Percentiles rank a stretch among this genome's conserved stretches.
phyloP scores from a whole-genome alignment of 768 basidiomycete species.

The Leccinum variicolor region DNA sequence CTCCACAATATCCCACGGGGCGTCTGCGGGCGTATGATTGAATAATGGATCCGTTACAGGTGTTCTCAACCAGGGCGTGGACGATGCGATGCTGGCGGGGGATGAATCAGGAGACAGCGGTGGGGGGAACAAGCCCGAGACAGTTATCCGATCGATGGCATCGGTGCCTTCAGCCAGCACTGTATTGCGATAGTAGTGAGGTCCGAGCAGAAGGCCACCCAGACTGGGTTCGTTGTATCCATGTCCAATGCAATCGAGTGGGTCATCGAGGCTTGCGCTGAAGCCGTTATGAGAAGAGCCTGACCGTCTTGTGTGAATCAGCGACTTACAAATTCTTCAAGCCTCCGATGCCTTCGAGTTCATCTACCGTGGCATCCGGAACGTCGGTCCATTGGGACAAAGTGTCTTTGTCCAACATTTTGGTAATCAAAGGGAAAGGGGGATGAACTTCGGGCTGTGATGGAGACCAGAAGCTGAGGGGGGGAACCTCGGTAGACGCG shows the following conservation, averaged over 20 bases:
- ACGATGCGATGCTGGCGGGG: slow-evolving; percentile 22
- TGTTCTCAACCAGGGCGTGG: slow-evolving; percentile 18
- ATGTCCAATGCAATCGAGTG: background rate
- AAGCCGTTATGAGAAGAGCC: slow-evolving; percentile 13
- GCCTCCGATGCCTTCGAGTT: slow-evolving; percentile 10
- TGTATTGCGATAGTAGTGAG: background rate
- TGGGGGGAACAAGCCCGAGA: slow-evolving; percentile 5
- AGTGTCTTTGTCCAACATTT: slow-evolving; percentile 9
- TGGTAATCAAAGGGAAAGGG: background rate
- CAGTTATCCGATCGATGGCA: background rate
- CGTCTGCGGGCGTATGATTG: background rate
- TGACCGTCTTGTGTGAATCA: background rate
- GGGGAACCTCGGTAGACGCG: slow-evolving; percentile 11
- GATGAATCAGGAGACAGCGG: slow-evolving; percentile 26
- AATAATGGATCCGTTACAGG: slow-evolving; percentile 6
- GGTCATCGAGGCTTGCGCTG: slow-evolving; percentile 2
- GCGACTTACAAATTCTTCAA: slow-evolving; percentile 21
- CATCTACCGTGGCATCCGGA: slow-evolving; percentile 20
- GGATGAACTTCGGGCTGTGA: background rate
- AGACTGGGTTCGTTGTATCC: background rate
- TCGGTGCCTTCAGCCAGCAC: background rate
- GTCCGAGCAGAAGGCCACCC: slow-evolving; percentile 13
- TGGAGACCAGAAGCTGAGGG: background rate
- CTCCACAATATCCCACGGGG: background rate
- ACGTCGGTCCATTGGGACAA: slow-evolving; percentile 16